Base-by-base conservation (phyloP, 2,329 filamentous ascomycete genomes). In the Emergomyces orientalis region DNA sequence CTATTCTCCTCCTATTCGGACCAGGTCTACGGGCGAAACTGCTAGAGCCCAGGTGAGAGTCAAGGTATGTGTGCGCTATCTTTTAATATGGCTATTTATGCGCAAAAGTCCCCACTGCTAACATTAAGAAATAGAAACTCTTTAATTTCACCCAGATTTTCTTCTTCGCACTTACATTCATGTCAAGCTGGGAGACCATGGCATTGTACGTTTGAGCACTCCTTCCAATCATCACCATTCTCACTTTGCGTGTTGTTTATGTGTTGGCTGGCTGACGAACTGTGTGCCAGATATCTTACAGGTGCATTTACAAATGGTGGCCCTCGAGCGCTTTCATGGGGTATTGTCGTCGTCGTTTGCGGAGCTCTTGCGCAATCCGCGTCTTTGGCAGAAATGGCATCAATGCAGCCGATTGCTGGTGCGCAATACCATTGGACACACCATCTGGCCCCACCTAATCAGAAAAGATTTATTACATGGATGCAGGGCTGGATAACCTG, bases 341-440 rank as follows among this genome's bases (percentile, higher is more conserved):
- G 72, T 61, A 70, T 70, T 58, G 55, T 74, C 57, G 65, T 73
- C 25, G 71, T 72, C 3, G 63, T 71, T 59, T 60, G 66, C 37
- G 74, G 73, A 39, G 68, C 70, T n/a, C 65, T 74, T 7, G 66
- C 67, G 7, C 72, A 74, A 54, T 69, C 71, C 13, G 69, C 68
- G 4, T 77, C 76, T 1, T 68, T 78, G 45, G 76, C 72, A 7
- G 76, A 78, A 64, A 68, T 78, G 69, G 73, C 72, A 1, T 77
- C 76, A 0, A 76, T 78, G 65, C 71, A 72, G 19, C 76, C 76
- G 3, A 71, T 77, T 43, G 76, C 76, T 0, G 76, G 75, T 13
- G 77, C 75, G 3, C 76, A 78, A 64, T 78, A 79, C 63, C 75
- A 78, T 64, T 78, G 76, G 76, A 78, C 75, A 5, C 70, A 71